Conservation (phyloP, 2,329 filamentous ascomycete genomes). For the Aspergillus pseudoviridinutans region DNA sequence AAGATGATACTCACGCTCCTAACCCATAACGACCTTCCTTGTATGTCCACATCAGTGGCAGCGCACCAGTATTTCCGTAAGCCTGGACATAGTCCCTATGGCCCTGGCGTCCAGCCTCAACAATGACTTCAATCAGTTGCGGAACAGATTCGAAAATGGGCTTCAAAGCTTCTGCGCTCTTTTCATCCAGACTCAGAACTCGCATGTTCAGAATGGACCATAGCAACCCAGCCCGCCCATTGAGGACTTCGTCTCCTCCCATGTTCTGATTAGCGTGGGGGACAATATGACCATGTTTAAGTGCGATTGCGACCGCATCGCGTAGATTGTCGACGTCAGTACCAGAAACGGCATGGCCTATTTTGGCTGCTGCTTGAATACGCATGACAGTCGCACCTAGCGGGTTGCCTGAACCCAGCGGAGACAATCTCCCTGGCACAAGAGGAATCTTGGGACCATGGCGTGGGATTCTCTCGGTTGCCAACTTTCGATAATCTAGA, state of each 20-base stretch:
- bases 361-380: slow-evolving; percentile 14
- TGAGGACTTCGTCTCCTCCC: slow-evolving; percentile 38
- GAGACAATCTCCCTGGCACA: slow-evolving; percentile 29
- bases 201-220: slow-evolving; percentile 35
- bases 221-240: slow-evolving; percentile 36
- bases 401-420: slow-evolving; percentile 30
- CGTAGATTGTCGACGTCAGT: slow-evolving; percentile 27
- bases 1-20: slow-evolving; percentile 31
- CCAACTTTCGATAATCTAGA: slow-evolving; percentile 24
- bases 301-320: slow-evolving; percentile 25
- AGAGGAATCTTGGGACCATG: slow-evolving; percentile 23
- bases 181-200: slow-evolving; percentile 18
- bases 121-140: slow-evolving; percentile 28
- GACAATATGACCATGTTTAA: slow-evolving; percentile 26
- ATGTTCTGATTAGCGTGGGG: slow-evolving; percentile 22
- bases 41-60: slow-evolving; percentile 42
- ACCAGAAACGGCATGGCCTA: slow-evolving; percentile 18
- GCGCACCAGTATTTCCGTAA: slow-evolving; percentile 26
- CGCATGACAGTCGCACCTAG: slow-evolving; percentile 20
- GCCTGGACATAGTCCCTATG: slow-evolving; percentile 25
- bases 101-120: slow-evolving; percentile 32
- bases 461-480: slow-evolving; percentile 24
- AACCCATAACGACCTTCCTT: slow-evolving; percentile 33
- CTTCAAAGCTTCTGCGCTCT: slow-evolving; percentile 15
- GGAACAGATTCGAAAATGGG: slow-evolving; percentile 28